Conservation (phyloP, 1,139 yeast genomes). For the Suhomyces guaymorum region DNA sequence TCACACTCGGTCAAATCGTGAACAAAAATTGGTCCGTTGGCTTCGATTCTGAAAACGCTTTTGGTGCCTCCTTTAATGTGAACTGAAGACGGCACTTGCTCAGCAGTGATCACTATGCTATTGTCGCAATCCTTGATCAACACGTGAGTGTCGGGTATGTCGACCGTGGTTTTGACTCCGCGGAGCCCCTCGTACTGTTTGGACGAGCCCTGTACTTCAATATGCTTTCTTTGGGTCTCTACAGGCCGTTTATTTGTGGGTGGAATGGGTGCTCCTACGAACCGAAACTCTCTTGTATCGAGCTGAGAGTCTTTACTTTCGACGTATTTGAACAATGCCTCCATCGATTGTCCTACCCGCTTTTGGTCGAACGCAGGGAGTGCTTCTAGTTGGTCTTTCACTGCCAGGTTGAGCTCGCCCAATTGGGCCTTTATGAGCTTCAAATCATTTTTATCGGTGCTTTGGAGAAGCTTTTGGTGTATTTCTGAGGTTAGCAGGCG, state of each 20-base stretch:
- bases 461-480: slow-evolving; percentile 8
- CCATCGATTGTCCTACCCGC: slow-evolving; percentile 18
- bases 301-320: slow-evolving; percentile 22
- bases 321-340: slow-evolving; percentile 20
- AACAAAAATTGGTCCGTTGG: slow-evolving; percentile 37
- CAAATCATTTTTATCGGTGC: slow-evolving; percentile 10
- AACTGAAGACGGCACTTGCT: slow-evolving; percentile 20
- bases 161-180: neutral
- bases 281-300: slow-evolving; percentile 22
- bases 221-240: neutral
- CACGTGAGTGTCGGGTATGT: slow-evolving; percentile 18
- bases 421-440: slow-evolving; percentile 5
- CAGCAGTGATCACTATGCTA: slow-evolving; percentile 14
- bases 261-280: slow-evolving; percentile 30
- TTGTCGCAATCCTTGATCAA: slow-evolving; percentile 16
- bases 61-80: slow-evolving; percentile 24
- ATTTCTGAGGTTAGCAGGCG: slow-evolving; percentile 10
- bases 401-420: slow-evolving; percentile 10
- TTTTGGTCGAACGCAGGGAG: slow-evolving; percentile 19
- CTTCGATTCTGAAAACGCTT: slow-evolving; percentile 22
- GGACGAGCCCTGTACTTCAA: neutral
- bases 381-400: slow-evolving; percentile 6
- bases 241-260: neutral
- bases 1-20: slow-evolving; percentile 27
- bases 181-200: slow-evolving; percentile 2